Base-by-base conservation (phyloP, 2,329 filamentous ascomycete genomes). In the Colletotrichum horii region DNA sequence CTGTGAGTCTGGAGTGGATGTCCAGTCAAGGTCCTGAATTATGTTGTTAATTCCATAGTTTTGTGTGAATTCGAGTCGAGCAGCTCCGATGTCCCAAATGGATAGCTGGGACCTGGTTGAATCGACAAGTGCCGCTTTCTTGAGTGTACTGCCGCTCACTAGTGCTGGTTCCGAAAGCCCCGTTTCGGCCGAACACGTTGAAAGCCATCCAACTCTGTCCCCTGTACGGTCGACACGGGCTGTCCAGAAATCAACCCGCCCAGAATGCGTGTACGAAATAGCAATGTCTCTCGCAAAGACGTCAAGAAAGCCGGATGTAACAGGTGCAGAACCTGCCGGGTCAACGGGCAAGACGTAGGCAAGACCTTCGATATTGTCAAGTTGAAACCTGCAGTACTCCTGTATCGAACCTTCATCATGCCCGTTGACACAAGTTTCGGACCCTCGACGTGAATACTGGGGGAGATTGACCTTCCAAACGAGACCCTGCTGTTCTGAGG, bases 1-100 rank as follows among this genome's bases (percentile, higher is more conserved):
- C 81, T 98, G 95, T 65, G 92, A 93, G 82, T 98, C 95, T 0
- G 95, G 95, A 0, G 96, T 98, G 4, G 95, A 96, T 1, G 96
- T 96, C 96, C 96, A 98, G 83, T 98, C 96, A 15, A 98, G 90
- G 83, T 98, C 96, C 77, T 94, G 92, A 55, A 98, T 95, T 8
- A 89, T 90, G 79, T 97, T 94, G 75, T 94, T 90, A 15, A 89
- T 89, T 78, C 93, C 90, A 78, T 96, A 97, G 34, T 92, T 89
- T 79, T 96, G 91, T 76, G 94, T 91, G 80, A 95, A 96, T 83
- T 98, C 96, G 8, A 98, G 89, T 77, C 95, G 93, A 3, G 93
- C 93, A 71, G 94, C 94, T 77, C 93, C 92, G 14, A 95, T 94
- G 81, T 98, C 96, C 96, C 96, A 98, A 66, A 98, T 98, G 0